Base-by-base conservation (phyloP, 257 asterid genomes). In the Voacanga thouarsii region DNA sequence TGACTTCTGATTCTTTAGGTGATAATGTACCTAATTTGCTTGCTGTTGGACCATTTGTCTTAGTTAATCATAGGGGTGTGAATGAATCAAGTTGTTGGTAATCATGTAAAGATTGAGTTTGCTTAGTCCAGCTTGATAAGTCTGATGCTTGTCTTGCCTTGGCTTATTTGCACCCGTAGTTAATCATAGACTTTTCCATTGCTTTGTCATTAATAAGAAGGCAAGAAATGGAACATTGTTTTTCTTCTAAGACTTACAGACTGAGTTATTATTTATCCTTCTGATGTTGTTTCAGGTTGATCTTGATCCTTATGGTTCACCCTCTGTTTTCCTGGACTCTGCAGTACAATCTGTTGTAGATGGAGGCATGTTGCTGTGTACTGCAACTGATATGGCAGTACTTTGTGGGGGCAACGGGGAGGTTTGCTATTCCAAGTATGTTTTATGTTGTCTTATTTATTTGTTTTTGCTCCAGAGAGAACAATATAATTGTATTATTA, bases 231-330 rank as follows among this genome's bases (percentile, higher is more conserved):
- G 15, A 44, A 65, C 30, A 23, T 33, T 39, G 50, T 69, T 43
- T 73, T 55, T 43, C 9, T 12, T 28, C 11, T 74, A 33, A 50
- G 53, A 60, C 21, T 50, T 28, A 28, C 71, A 26, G 24, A 28
- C 33, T 69, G 74, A 64, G 65, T 61, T 30, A 67, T 60, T 65
- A 67, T 76, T 70, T 79, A 55, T 24, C 45, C 67, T 49, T 72
- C 60, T 75, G n/a, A 21, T 71, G 76, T 23, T 74, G 72, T 78
- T 82, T 68, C 89, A 93, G 99, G 97, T 96, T 85, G 99, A 96
- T 89, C 99, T 96, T n/a, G 99, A 96, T 82, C 98, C 99, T 47
- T 93, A 92, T 84, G 99, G 99, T 78, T 86, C 99, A 24, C 99
- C 99, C 18, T 96, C 97, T 76, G 89, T 93, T 70, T 96, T 96